Base-by-base conservation (phyloP, 176 grass and related monocot species). In the Ananas comosus region DNA sequence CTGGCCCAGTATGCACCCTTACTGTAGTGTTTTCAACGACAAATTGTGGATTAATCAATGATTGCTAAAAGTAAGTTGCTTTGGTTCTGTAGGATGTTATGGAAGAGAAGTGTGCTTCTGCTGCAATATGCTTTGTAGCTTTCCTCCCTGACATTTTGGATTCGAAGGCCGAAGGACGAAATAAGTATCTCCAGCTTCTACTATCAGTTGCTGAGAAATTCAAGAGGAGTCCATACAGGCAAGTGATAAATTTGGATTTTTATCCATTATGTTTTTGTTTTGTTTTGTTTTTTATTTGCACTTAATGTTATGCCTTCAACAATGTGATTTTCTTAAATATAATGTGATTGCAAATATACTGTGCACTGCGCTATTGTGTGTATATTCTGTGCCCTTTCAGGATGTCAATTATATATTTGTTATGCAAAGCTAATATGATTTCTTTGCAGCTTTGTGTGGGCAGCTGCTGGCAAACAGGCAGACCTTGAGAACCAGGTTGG, bases 131-230 rank as follows among this genome's bases (percentile, higher is more conserved):
- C 69, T 99, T 99, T 85, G 90, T 93, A 51, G 88, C 95, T 50
- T 99, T 99, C 73, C 95, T 99, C 57, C 95, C 95, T 82, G 89
- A 99, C 69, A 94, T 99, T 68, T 80, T 99, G 77, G 95, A 99
- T 80, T 99, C 95, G 12, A 99, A 91, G 78, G 95, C 95, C 8
- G 90, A 94, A 49, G 95, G 95, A 83, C 90, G 95, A 80, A 94
- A 88, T 67, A 94, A 91, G 49, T 94, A 99, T 53, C 87, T 99
- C 70, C 87, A 88, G 48, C 61, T 91, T 23, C 77, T 94, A 63
- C 81, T 94, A 51, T 94, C 87, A 69, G 77, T 94, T 75, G 90
- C 90, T 23, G 95, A 94, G 75, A 99, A 91, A 73, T 99, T 86
- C 52, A 94, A 91, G 69, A 94, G 80, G 81, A 94, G 87, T 70